Evolutionary conservation across 306 rosid species (phyloP).

Genomic region (Clitoria ternatea): DNA sequence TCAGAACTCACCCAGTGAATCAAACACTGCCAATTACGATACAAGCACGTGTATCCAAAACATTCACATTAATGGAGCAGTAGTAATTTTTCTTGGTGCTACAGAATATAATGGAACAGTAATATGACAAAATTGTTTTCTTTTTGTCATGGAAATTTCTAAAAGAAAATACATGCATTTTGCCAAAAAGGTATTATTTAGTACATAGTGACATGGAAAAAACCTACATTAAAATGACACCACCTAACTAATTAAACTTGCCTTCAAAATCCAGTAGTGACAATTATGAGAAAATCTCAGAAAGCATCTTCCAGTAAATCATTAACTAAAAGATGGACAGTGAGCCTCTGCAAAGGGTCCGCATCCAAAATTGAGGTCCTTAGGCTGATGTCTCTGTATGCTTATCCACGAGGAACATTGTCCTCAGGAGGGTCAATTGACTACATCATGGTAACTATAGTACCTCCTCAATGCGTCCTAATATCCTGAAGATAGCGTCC

Average conservation of each 20-base stretch:
- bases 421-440: slow-evolving; percentile 7
- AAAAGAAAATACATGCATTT: slow-evolving; percentile 3
- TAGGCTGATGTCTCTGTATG: slow-evolving; percentile 13
- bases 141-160: background rate
- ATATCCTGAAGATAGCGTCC: slow-evolving; percentile 73
- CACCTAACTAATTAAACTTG: slow-evolving; percentile 10
- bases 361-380: slow-evolving; percentile 32
- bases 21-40: background rate
- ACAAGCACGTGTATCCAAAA: background rate
- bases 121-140: background rate
- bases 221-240: slow-evolving; percentile 6
- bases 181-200: background rate
- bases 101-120: background rate
- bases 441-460: slow-evolving; percentile 12
- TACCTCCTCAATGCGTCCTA: slow-evolving; percentile 49
- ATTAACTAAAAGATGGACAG: background rate
- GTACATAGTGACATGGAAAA: background rate
- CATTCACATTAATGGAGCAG: slow-evolving; percentile 10
- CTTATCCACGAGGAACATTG: slow-evolving; percentile 13
- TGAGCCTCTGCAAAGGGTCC: slow-evolving; percentile 4
- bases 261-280: slow-evolving; percentile 18
- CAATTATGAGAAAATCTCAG: slow-evolving; percentile 3
- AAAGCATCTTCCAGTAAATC: slow-evolving; percentile 16
- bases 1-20: background rate
- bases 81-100: no score